Conservation (phyloP, 768 basidiomycete genomes). For the Calvatia gigantea region DNA sequence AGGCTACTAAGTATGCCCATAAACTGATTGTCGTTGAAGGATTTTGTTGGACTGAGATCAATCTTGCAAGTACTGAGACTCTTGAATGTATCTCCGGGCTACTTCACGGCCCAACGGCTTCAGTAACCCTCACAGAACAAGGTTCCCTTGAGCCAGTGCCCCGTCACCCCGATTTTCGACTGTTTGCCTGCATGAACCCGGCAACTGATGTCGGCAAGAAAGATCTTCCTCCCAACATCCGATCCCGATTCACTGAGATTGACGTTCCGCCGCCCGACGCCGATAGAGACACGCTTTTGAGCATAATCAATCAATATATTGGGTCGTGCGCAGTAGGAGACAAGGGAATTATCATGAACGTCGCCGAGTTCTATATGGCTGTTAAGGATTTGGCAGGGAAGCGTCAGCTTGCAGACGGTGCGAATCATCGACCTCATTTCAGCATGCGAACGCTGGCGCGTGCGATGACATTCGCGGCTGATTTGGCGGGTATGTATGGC, state of each 20-base stretch:
- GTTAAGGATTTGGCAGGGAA: slow-evolving; percentile 73
- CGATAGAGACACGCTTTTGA: slow-evolving; percentile 84
- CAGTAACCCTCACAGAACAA: slow-evolving; percentile 90
- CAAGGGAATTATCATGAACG: slow-evolving; percentile 81
- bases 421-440: slow-evolving; percentile 91
- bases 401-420: slow-evolving; percentile 86
- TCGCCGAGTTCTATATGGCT: slow-evolving; percentile 85
- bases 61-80: slow-evolving; percentile 91
- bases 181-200: slow-evolving; percentile 99
- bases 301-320: slow-evolving; percentile 87
- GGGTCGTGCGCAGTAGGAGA: slow-evolving; percentile 81
- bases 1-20: background rate
- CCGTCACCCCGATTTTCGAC: slow-evolving; percentile 91
- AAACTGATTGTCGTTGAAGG: slow-evolving; percentile 40
- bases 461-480: slow-evolving; percentile 85
- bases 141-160: slow-evolving; percentile 87
- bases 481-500: slow-evolving; percentile 72
- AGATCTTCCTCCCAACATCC: slow-evolving; percentile 88
- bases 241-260: slow-evolving; percentile 91
- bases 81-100: slow-evolving; percentile 90
- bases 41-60: slow-evolving; percentile 94
- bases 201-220: slow-evolving; percentile 99
- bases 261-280: slow-evolving; percentile 94
- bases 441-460: slow-evolving; percentile 95
- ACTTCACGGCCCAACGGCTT: slow-evolving; percentile 79